These are phyloP conservation scores for Nelumbo lutea DNA, from an alignment of 164 flowering plant genomes.

Conservation along the genomic window DNA sequence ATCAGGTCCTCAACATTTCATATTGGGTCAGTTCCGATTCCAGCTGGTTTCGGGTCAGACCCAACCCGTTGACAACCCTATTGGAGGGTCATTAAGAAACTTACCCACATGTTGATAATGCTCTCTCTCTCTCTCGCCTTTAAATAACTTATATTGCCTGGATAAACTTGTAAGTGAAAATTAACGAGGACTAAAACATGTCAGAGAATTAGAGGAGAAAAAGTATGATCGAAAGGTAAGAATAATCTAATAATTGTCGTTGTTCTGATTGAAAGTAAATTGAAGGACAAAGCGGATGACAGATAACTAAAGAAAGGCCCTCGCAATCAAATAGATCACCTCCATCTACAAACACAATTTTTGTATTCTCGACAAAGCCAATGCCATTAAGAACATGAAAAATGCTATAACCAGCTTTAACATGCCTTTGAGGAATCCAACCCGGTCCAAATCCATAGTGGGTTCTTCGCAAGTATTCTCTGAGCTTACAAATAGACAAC, in stretches of 20 bases:
- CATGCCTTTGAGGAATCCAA: slow-evolving; percentile 78
- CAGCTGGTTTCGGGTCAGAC: too few species aligned
- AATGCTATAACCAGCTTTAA: slow-evolving; percentile 69
- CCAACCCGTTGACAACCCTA: too few species aligned
- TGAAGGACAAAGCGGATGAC: slow-evolving; percentile 89
- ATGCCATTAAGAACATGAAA: slow-evolving; percentile 72
- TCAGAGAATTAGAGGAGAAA: not conserved
- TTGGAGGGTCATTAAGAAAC: too few species aligned
- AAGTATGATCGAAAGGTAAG: slow-evolving; percentile 90
- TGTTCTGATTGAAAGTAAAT: slow-evolving; percentile 74
- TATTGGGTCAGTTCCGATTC: too few species aligned
- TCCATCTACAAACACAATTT: slow-evolving; percentile 66
- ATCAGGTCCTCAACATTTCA: too few species aligned
- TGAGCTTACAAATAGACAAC: not conserved
- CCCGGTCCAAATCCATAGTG: slow-evolving; percentile 47
- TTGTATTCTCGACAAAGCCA: slow-evolving; percentile 50
- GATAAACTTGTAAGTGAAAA: too few species aligned
- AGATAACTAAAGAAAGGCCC: slow-evolving; percentile 89
- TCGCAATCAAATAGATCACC: slow-evolving; percentile 63
- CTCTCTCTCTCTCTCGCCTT: too few species aligned
- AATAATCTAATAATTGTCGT: slow-evolving; percentile 65
- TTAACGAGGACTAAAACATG: too few species aligned
- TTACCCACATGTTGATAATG: too few species aligned
- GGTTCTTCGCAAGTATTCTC: not conserved
- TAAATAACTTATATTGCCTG: too few species aligned